Evolutionary conservation across 169 alveolate species (phyloP), one percentile per base, ranked within the genome.

Genomic region (Eimeria brunetti): DNA sequence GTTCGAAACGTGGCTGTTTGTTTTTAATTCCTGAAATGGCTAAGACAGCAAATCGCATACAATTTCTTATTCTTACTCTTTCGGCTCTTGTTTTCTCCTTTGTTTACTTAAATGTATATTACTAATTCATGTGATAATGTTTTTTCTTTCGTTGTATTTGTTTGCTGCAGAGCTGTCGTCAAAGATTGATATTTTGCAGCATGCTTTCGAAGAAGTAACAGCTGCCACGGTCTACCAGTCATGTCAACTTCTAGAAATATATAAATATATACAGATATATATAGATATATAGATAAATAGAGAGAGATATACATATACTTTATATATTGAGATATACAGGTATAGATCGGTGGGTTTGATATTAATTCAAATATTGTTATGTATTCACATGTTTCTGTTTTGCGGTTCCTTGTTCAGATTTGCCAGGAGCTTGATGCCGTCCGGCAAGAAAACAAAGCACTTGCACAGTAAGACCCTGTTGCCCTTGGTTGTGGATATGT

Each of bases 351-450:
- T 4, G 83, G 83, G 22, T 16, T 30, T 12, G 30, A 71, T 30
- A 16, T 27, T 71, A 18, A 4, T 0, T 6, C 11, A n/a, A 49
- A 80, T n/a, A 12, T 22, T 27, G 8, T 11, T n/a, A n/a, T 81
- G 53, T 24, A 33, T 81, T 11, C 11, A 24, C 20, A 80, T 81
- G 0, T 2, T 6, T 22, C 30, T 44, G 62, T 44, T 14, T 14
- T 76, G 64, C 36, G n/a, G 27, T n/a, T 27, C 14, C 27, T 8
- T 46, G 58, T 30, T 85, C 91, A 85, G 91, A 85, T 85, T 60
- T 85, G 91, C 60, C 80, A 85, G 44, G 91, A 85, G 91, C 80
- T 85, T n/a, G 91, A 85, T 30, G 91, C 91, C 60, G 91, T 58
- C 78, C 58, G 91, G 27, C 58, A 62, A 58, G 91, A 85, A 20